Evolutionary conservation across 306 rosid genomes (phyloP).

Genomic region (Fragaria iinumae): DNA sequence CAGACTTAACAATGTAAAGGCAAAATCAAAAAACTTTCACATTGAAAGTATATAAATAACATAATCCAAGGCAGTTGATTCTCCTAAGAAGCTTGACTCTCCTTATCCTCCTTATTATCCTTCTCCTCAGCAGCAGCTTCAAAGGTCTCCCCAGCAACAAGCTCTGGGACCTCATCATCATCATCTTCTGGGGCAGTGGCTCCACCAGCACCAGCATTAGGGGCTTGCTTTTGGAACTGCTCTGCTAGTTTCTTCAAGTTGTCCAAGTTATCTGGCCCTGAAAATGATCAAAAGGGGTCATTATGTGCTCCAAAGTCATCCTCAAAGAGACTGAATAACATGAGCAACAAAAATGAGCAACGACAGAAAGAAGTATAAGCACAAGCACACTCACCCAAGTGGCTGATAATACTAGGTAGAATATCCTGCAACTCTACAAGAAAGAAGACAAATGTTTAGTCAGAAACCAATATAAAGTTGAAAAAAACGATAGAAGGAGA

Average conservation of each 20-base stretch:
- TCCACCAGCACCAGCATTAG: conserved; percentile 56
- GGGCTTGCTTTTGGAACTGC: conserved; percentile 84
- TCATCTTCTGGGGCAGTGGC: conserved; percentile 59
- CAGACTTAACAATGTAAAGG: conserved; percentile 9
- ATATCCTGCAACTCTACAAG: conserved; percentile 92
- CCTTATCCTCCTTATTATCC: conserved; percentile 39
- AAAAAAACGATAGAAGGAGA: not conserved
- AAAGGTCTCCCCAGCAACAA: conserved; percentile 80
- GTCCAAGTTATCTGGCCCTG: conserved; percentile 95
- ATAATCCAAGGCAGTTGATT: conserved; percentile 31
- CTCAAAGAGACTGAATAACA: no score
- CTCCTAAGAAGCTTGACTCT: conserved; percentile 42
- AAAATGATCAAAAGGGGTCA: conserved; percentile 2
- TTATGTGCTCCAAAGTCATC: not conserved
- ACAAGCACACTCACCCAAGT: conserved; percentile 55
- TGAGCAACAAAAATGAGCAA: not conserved
- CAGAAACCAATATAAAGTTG: not conserved
- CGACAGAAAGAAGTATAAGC: no score
- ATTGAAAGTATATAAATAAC: conserved; percentile 40
- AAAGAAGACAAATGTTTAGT: conserved; percentile 15
- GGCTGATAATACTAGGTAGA: conserved; percentile 88
- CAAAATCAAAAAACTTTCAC: conserved; percentile 25
- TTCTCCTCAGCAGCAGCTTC: conserved; percentile 85
- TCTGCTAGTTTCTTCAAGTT: conserved; percentile 86
- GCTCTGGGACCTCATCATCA: conserved; percentile 84